phyloP scores from a whole-genome alignment of 2,329 filamentous ascomycete genomes.

The Chaetomium sp. region DNA sequence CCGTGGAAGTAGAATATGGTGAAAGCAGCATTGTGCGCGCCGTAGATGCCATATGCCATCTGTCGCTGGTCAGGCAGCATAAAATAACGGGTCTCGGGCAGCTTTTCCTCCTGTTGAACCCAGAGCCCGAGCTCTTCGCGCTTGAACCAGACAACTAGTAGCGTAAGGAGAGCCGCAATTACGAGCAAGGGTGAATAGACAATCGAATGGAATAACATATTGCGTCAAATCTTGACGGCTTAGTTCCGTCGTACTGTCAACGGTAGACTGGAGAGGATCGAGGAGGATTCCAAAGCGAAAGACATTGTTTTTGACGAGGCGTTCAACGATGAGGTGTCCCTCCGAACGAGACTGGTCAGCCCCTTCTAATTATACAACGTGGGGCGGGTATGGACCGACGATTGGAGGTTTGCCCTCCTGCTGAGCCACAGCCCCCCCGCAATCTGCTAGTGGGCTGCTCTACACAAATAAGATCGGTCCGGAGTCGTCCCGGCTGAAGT shows the following conservation, averaged over 20 bases:
- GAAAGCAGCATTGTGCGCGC: slow-evolving; percentile 37
- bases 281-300: background rate
- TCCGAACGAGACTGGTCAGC: background rate
- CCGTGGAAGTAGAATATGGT: slow-evolving; percentile 29
- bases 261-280: background rate
- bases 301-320: background rate
- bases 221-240: too few species aligned
- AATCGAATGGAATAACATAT: background rate
- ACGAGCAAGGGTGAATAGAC: background rate
- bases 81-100: slow-evolving; percentile 8
- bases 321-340: background rate
- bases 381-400: background rate
- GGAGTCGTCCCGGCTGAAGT: background rate
- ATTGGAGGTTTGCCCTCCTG: background rate
- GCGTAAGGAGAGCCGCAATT: background rate
- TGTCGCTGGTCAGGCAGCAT: slow-evolving; percentile 2
- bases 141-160: background rate
- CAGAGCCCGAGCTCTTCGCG: background rate
- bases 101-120: background rate
- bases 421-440: background rate
- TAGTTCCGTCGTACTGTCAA: background rate
- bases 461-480: background rate
- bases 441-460: background rate
- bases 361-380: slow-evolving; percentile 6
- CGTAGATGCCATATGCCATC: slow-evolving; percentile 14